Evolutionary conservation across 495 filamentous ascomycete genomes (phyloP).

Genomic region (Apiosordaria backusii): DNA sequence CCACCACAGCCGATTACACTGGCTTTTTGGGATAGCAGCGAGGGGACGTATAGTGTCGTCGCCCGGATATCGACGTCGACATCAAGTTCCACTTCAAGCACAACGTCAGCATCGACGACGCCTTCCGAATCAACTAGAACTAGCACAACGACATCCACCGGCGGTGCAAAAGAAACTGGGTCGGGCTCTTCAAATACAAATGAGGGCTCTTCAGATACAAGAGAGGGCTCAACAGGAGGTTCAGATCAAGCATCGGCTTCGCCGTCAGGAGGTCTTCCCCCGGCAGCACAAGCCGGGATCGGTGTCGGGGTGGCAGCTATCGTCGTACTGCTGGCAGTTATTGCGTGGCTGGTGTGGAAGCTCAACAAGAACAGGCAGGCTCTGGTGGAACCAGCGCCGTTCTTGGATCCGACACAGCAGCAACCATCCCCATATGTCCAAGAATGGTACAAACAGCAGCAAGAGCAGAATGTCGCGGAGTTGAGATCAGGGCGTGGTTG

Average conservation of each 20-base stretch:
- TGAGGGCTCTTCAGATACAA: neutral
- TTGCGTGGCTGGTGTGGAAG: neutral
- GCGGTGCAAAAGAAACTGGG: neutral
- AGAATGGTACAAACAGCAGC: neutral
- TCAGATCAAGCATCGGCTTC: neutral
- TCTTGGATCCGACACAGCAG: neutral
- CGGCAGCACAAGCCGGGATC: neutral
- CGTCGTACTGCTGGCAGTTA: neutral
- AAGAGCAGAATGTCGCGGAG: neutral
- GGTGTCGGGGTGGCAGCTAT: neutral
- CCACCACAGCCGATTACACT: neutral
- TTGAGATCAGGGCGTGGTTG: neutral
- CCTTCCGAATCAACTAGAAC: neutral
- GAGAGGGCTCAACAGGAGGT: neutral
- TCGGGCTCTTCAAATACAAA: neutral
- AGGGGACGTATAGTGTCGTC: neutral
- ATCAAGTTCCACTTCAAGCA: neutral
- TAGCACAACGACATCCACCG: neutral
- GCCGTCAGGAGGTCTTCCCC: neutral
- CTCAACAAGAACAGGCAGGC: neutral
- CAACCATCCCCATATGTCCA: neutral
- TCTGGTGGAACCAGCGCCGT: neutral
- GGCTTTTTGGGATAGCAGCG: neutral
- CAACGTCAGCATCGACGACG: neutral
- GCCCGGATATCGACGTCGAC: neutral